Percentiles rank a stretch among this genome's conserved stretches.
Conservation (phyloP, 2,329 filamentous ascomycete genomes). For the Byssochlamys sp. region DNA sequence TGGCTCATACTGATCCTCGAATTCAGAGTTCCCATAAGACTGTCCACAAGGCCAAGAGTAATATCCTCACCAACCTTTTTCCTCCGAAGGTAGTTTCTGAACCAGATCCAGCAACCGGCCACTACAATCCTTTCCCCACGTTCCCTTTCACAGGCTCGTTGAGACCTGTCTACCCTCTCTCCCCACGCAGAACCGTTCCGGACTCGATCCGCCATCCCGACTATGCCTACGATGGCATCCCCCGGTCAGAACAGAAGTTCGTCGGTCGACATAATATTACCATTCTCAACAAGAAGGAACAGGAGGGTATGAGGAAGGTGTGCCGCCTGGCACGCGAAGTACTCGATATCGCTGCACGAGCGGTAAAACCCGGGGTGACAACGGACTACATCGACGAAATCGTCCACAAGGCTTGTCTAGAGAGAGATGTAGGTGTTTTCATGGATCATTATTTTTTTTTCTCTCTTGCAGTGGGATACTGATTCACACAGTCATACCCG, state of each 20-base stretch:
- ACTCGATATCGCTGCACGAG: slow-evolving; percentile 78
- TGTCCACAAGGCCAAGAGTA: slow-evolving; percentile 71
- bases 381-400: slow-evolving; percentile 92
- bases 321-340: slow-evolving; percentile 82
- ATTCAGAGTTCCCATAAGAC: slow-evolving; percentile 69
- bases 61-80: slow-evolving; percentile 62
- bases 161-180: slow-evolving; percentile 79
- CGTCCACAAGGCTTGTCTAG: slow-evolving; percentile 87
- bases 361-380: slow-evolving; percentile 78
- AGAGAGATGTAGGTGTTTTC: slow-evolving; percentile 63
- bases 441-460: not conserved
- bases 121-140: slow-evolving; percentile 84
- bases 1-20: slow-evolving; percentile 8
- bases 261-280: slow-evolving; percentile 70
- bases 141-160: slow-evolving; percentile 73
- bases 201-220: slow-evolving; percentile 74
- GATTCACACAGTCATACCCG: slow-evolving; percentile 65
- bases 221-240: slow-evolving; percentile 76
- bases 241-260: slow-evolving; percentile 54
- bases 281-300: slow-evolving; percentile 67
- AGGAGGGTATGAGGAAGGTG: slow-evolving; percentile 85
- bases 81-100: slow-evolving; percentile 77
- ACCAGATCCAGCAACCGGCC: slow-evolving; percentile 80
- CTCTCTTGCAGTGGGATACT: slow-evolving; percentile 3
- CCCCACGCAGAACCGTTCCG: slow-evolving; percentile 61